These are phyloP conservation scores for Suhomyces faveliae DNA, from an alignment of 805 yeast genomes.

Conservation along the genomic window DNA sequence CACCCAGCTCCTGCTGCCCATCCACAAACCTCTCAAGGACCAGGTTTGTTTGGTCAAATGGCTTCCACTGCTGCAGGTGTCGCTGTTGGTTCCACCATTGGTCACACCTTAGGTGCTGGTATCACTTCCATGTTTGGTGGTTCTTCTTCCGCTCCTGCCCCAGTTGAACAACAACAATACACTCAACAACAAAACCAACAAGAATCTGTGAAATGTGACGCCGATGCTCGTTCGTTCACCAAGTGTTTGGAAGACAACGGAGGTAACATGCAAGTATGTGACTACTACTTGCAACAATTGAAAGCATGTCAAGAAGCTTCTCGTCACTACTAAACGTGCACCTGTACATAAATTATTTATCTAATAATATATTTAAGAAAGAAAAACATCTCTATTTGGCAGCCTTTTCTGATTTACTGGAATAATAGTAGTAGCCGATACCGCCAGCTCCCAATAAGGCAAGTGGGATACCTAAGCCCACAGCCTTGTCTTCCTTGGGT, in stretches of 20 bases:
- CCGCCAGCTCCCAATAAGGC: constrained; percentile 30
- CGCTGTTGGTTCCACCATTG: constrained; percentile 96
- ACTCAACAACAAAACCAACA: constrained; percentile 38
- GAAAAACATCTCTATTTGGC: background rate
- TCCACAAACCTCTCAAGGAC: constrained; percentile 47
- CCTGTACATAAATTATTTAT: background rate
- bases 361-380: background rate
- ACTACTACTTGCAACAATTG: constrained; percentile 93
- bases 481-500: background rate
- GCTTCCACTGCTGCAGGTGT: constrained; percentile 99
- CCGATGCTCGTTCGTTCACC: constrained; percentile 92
- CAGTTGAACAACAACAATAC: constrained; percentile 48
- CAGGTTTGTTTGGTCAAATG: constrained; percentile 95
- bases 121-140: constrained; percentile 83
- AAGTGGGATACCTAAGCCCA: constrained; percentile 17
- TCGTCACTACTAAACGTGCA: constrained; percentile 57
- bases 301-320: constrained; percentile 97
- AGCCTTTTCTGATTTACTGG: constrained; percentile 3
- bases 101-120: constrained; percentile 96
- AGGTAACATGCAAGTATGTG: constrained; percentile 97
- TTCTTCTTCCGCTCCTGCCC: constrained; percentile 48
- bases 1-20: constrained; percentile 44
- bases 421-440: constrained; percentile 26
- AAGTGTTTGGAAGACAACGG: constrained; percentile 90
- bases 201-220: constrained; percentile 69